Evolutionary conservation across 1,139 yeast species (phyloP).

Genomic region (Suhomyces anneliseae): DNA sequence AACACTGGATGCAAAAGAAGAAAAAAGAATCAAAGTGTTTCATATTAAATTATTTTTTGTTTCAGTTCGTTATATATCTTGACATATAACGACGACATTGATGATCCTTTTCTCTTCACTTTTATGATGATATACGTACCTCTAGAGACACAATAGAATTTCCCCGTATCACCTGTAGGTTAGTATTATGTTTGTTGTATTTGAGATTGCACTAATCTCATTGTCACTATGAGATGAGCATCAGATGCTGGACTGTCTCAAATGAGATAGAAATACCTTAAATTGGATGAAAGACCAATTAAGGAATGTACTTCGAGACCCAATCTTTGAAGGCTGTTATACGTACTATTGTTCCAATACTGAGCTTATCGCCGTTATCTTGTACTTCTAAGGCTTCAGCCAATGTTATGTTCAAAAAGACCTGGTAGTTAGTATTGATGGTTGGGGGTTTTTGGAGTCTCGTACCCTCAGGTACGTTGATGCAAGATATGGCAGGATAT

Average conservation of each 20-base stretch:
- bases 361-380: conserved; percentile 48
- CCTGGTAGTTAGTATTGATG: conserved; percentile 30
- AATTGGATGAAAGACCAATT: too few relatives aligned
- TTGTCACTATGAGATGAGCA: too few relatives aligned
- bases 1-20: neutral
- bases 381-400: conserved; percentile 71
- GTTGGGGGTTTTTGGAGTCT: neutral
- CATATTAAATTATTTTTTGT: too few relatives aligned
- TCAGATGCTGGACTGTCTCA: too few relatives aligned
- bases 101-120: conserved; percentile 1
- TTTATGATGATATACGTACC: conserved; percentile 30
- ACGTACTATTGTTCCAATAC: conserved; percentile 57
- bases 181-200: conserved; percentile 19
- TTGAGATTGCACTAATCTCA: too few relatives aligned
- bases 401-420: conserved; percentile 69
- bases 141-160: conserved; percentile 61
- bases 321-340: conserved; percentile 1
- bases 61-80: too few relatives aligned
- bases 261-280: too few relatives aligned
- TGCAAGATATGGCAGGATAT: neutral
- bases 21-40: neutral
- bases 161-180: conserved; percentile 53
- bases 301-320: neutral
- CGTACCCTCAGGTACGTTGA: neutral
- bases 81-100: neutral